Evolutionary conservation across 768 basidiomycete species (phyloP), one percentile per base, ranked within the genome.

Genomic region (Hypholoma sublateritium): DNA sequence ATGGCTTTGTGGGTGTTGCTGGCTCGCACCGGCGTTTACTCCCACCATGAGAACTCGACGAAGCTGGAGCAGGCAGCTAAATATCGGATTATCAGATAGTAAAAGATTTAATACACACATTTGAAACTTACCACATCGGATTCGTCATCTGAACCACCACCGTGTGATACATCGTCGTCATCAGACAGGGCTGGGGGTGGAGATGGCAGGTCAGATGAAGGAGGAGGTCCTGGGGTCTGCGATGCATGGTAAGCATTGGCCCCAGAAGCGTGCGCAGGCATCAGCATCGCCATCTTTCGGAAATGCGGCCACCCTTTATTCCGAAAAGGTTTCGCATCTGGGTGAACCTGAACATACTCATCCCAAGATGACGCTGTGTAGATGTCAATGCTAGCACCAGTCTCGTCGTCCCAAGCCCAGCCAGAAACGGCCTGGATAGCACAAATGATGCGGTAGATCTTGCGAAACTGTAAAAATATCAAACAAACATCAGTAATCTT

Each of bases 271-370:
- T 19, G 41, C n/a, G 53, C 14, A 13, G 60, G 58, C 53, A 59
- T 55, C 2, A 62, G 22, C 12, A 21, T 25, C 16, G 36, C 50
- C 36, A 62, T 49, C n/a, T 50, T 49, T 21, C 19, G 11, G n/a
- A 59, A 28, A 43, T 59, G 32, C 21, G 34, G 53, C 60, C 59
- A 62, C 16, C 60, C 60, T 41, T 56, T 59, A 49, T 62, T 62
- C 4, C 34, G 37, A 37, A 62, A 62, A 11, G 60, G 59, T 24
- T 59, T 59, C 4, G 59, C 60, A 17, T 22, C 49, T 1, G 60
- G 60, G 43, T 59, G 52, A 9, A 49, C 36, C 44, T 55, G 39
- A 9, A 43, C 42, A 43, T 43, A 43, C 8, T 9, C 42, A 43
- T 43, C 42, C 42, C 42, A 43, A 11, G 42, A 43, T 7, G 42